Conservation (phyloP, 2,329 filamentous ascomycete genomes). For the Immersiporthe knoxdaviesiana region DNA sequence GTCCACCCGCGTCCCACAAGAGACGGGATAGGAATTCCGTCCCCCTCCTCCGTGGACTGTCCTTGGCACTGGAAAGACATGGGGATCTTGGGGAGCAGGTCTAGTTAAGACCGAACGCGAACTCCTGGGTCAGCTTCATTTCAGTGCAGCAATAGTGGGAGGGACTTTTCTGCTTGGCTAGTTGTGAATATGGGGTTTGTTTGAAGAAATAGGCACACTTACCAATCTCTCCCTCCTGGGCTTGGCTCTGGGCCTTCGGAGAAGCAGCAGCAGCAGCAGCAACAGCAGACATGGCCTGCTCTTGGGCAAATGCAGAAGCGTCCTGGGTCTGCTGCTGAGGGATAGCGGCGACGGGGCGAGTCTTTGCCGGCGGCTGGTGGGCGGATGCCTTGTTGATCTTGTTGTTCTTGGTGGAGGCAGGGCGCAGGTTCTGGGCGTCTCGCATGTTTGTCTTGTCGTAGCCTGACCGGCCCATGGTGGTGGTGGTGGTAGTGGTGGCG, state of each 20-base stretch:
- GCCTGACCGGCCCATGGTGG: constrained; percentile 21
- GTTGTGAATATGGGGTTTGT: neutral
- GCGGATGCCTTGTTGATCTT: no score
- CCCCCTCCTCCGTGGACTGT: neutral
- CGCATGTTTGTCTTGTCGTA: constrained; percentile 27
- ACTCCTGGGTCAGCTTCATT: neutral
- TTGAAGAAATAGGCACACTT: neutral
- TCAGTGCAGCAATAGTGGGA: neutral
- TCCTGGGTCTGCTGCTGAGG: neutral
- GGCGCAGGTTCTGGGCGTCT: constrained; percentile 8
- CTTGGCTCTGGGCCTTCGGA: neutral
- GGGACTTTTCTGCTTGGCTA: no score
- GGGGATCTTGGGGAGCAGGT: neutral
- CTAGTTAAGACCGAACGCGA: neutral
- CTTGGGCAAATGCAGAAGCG: no score
- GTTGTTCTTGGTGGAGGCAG: neutral
- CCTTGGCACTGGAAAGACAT: neutral
- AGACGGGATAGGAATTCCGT: neutral
- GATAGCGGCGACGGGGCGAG: neutral
- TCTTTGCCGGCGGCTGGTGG: no score
- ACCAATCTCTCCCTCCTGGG: neutral
- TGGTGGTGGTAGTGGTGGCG: neutral
- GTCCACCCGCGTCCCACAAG: constrained; percentile 23
- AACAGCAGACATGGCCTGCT: neutral
- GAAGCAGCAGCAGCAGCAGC: no score